Evolutionary conservation across 2,329 filamentous ascomycete species (phyloP).

Genomic region (Pochonia chlamydosporia): DNA sequence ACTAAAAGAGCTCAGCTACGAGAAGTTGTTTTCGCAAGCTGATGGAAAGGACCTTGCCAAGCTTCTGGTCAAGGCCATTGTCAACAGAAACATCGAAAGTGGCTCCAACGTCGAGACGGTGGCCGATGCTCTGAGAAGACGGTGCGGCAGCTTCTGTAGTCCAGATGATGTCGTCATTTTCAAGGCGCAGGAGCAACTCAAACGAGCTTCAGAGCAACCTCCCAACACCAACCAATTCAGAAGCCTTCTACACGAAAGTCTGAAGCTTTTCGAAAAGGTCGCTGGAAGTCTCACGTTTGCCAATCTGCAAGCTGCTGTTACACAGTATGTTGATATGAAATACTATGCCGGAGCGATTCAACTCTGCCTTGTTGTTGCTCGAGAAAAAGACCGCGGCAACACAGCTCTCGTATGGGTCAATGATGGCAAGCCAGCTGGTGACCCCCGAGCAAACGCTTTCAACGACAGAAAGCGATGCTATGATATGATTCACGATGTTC

Average conservation of each 20-base stretch:
- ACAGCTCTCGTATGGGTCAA: slow-evolving; percentile 80
- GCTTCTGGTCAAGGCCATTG: slow-evolving; percentile 92
- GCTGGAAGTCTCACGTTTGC: slow-evolving; percentile 74
- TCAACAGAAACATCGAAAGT: slow-evolving; percentile 94
- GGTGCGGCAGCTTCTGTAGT: slow-evolving; percentile 96
- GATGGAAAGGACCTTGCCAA: slow-evolving; percentile 87
- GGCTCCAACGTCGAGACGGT: slow-evolving; percentile 97
- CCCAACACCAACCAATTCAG: slow-evolving; percentile 71
- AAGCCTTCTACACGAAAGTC: slow-evolving; percentile 78
- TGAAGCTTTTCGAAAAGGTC: slow-evolving; percentile 83
- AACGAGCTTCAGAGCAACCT: slow-evolving; percentile 76
- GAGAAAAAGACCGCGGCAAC: slow-evolving; percentile 82
- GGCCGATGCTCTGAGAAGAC: slow-evolving; percentile 83
- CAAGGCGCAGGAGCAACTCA: slow-evolving; percentile 93
- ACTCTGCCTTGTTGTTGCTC: slow-evolving; percentile 76
- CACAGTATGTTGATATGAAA: slow-evolving; percentile 72
- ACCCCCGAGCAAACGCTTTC: slow-evolving; percentile 64
- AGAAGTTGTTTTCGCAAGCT: slow-evolving; percentile 74
- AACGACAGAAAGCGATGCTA: slow-evolving; percentile 74
- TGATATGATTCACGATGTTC: slow-evolving; percentile 76
- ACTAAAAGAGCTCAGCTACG: slow-evolving; percentile 75
- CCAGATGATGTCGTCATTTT: slow-evolving; percentile 96
- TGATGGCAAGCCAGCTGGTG: slow-evolving; percentile 68
- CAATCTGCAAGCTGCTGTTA: slow-evolving; percentile 71
- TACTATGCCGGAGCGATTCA: slow-evolving; percentile 95